Percentiles rank a stretch among this genome's conserved stretches.
phyloP scores from a whole-genome alignment of 2,329 filamentous ascomycete species.

The Alternaria novae-zelandiae region DNA sequence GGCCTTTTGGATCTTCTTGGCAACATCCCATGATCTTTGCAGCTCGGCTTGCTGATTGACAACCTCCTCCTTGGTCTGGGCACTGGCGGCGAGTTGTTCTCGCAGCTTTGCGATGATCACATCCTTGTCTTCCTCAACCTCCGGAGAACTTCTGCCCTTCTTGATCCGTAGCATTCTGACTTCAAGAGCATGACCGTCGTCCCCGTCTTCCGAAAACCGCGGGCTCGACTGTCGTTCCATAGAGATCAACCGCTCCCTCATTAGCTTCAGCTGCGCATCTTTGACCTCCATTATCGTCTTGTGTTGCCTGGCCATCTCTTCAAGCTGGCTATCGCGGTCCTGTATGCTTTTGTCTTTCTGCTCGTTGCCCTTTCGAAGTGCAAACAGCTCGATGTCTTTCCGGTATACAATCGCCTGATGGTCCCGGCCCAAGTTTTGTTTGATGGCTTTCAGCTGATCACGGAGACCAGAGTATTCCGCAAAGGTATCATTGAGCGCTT shows the following conservation, averaged over 20 bases:
- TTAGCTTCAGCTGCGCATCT: slow-evolving; percentile 35
- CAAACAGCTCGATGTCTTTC: slow-evolving; percentile 48
- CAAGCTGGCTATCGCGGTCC: slow-evolving; percentile 36
- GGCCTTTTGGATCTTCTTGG: slow-evolving; percentile 35
- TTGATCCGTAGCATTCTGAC: slow-evolving; percentile 39
- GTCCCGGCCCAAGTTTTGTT: slow-evolving; percentile 37
- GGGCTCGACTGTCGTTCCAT: slow-evolving; percentile 32
- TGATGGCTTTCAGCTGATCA: slow-evolving; percentile 41
- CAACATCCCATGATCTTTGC: slow-evolving; percentile 40
- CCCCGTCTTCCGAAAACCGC: slow-evolving; percentile 15
- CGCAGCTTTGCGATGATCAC: slow-evolving; percentile 37
- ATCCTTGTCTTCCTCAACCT: slow-evolving; percentile 31
- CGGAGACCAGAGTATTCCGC: slow-evolving; percentile 36
- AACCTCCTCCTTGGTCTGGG: slow-evolving; percentile 27
- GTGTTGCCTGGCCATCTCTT: slow-evolving; percentile 35
- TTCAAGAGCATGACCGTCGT: slow-evolving; percentile 36
- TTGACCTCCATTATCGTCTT: slow-evolving; percentile 38
- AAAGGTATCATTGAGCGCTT: slow-evolving; percentile 39
- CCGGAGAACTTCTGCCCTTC: slow-evolving; percentile 31
- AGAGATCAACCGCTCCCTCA: slow-evolving; percentile 38
- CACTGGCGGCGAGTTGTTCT: slow-evolving; percentile 30
- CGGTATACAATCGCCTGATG: slow-evolving; percentile 44
- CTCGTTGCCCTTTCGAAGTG: slow-evolving; percentile 44
- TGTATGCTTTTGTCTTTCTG: slow-evolving; percentile 43
- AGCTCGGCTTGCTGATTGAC: slow-evolving; percentile 39